Evolutionary conservation across 441 rosid genomes (phyloP).

Genomic region (Euphorbia corollata): DNA sequence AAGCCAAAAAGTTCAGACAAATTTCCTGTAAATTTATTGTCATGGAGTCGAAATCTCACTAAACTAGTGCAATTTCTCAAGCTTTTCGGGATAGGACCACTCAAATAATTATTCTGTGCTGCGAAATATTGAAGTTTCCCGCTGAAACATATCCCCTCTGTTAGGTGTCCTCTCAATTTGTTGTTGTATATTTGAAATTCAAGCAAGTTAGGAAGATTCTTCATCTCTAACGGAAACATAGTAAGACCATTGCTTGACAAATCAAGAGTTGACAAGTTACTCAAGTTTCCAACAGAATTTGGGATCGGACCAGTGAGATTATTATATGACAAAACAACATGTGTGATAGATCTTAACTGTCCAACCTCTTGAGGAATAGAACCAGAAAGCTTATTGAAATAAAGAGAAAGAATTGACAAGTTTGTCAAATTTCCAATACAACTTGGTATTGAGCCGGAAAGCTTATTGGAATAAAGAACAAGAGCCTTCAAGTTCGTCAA

Average conservation of each 20-base stretch:
- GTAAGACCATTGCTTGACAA: not conserved
- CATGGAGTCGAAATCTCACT: not conserved
- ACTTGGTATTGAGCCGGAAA: no score
- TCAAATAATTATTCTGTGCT: not conserved
- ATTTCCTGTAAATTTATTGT: not conserved
- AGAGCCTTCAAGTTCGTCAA: no score
- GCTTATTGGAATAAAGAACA: no score
- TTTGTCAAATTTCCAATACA: no score
- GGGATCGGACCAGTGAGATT: constrained; percentile 8
- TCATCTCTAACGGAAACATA: not conserved
- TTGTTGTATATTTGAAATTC: not conserved
- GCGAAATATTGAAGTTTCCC: not conserved
- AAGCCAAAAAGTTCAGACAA: not conserved
- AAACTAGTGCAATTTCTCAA: not conserved
- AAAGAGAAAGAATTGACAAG: no score
- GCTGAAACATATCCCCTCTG: not conserved
- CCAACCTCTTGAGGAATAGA: no score
- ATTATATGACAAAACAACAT: no score
- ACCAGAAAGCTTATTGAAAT: no score
- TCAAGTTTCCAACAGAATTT: not conserved
- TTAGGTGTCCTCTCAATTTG: not conserved
- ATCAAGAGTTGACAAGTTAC: not conserved
- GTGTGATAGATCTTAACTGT: no score
- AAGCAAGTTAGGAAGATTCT: not conserved
- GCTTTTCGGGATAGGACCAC: not conserved